Percentiles rank a stretch among this genome's conserved stretches.
phyloP scores from a whole-genome alignment of 2,329 filamentous ascomycete genomes.

The Epichloe festucae region DNA sequence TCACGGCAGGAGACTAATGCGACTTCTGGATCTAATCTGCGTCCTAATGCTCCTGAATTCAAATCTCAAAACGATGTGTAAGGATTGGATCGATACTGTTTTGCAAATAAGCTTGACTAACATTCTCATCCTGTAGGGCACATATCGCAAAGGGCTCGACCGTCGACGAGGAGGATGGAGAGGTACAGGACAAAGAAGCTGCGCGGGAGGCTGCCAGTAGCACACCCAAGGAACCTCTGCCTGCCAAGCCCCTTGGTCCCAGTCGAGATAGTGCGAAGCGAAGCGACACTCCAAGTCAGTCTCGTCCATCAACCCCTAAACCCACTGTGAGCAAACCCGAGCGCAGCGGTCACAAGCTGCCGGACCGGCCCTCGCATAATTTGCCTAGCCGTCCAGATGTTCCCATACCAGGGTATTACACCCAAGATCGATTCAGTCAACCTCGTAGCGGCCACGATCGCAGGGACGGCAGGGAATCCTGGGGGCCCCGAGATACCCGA shows the following conservation, averaged over 20 bases:
- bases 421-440: conserved; percentile 32
- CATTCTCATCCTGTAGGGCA: conserved; percentile 10
- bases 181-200: conserved; percentile 46
- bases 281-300: conserved; percentile 11
- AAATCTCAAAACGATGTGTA: conserved; percentile 37
- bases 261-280: conserved; percentile 16
- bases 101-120: conserved; percentile 4
- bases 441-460: conserved; percentile 27
- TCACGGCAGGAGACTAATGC: conserved; percentile 18
- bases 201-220: conserved; percentile 4
- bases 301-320: conserved; percentile 17
- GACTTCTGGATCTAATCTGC: conserved; percentile 28
- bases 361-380: conserved; percentile 23
- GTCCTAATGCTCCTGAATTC: conserved; percentile 50
- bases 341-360: conserved; percentile 21
- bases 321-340: conserved; percentile 16
- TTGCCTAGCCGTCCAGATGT: conserved; percentile 48
- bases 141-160: conserved; percentile 9
- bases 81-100: conserved; percentile 9
- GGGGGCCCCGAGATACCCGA: conserved; percentile 13
- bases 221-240: conserved; percentile 20
- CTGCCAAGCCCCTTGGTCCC: conserved; percentile 17
- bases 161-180: conserved; percentile 55
- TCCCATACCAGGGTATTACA: conserved; percentile 35
- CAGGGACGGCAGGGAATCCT: conserved; percentile 23